phyloP scores from a whole-genome alignment of 495 filamentous ascomycete genomes.

The Amniculicola lignicola region DNA sequence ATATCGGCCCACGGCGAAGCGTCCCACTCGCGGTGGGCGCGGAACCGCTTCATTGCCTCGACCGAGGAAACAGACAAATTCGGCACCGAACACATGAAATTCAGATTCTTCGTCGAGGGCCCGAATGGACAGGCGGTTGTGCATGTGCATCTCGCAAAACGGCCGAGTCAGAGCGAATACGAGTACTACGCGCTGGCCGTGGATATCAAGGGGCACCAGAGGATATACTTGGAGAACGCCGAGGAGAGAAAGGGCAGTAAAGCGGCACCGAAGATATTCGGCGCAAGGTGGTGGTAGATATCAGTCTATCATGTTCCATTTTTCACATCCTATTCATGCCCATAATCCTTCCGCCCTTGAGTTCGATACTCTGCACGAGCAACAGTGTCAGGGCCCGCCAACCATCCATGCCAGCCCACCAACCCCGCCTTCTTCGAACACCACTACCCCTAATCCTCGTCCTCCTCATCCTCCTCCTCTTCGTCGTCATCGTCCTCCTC shows the following conservation, averaged over 20 bases:
- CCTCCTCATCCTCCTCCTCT: not conserved
- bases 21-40: conserved; percentile 75
- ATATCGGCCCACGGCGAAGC: conserved; percentile 84
- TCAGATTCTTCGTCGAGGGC: conserved; percentile 91
- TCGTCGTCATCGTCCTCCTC: conserved; percentile 18
- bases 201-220: conserved; percentile 66
- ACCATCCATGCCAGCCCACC: not conserved
- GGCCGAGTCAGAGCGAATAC: conserved; percentile 60
- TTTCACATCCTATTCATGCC: no score
- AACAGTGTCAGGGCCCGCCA: not conserved
- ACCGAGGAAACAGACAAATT: conserved; percentile 63
- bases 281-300: conserved; percentile 58
- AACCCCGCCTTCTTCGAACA: no score
- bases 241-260: conserved; percentile 49
- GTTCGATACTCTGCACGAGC: not conserved
- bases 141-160: conserved; percentile 70
- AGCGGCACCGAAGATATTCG: conserved; percentile 56
- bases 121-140: conserved; percentile 72
- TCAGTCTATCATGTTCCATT: no score
- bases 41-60: conserved; percentile 80
- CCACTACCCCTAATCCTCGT: not conserved
- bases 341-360: no score
- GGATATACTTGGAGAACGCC: conserved; percentile 58
- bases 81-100: conserved; percentile 76
- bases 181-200: conserved; percentile 78